Evolutionary conservation across 805 yeast genomes (phyloP).

Genomic region (Candida nitratophila): DNA sequence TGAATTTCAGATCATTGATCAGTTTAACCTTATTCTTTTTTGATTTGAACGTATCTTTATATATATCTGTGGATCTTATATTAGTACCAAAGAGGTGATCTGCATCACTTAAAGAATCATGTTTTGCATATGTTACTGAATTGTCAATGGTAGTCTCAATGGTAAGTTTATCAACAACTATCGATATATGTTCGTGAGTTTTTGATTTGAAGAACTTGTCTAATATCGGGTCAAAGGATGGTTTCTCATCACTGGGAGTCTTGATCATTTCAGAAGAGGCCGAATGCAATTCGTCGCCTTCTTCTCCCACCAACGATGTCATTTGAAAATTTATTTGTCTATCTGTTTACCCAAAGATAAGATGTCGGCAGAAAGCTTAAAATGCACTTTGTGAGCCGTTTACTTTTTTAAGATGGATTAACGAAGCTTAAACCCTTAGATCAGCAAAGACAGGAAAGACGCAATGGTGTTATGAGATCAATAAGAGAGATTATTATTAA

Average conservation of each 20-base stretch:
- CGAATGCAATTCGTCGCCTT: too few relatives aligned
- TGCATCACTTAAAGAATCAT: not conserved
- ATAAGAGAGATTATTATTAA: too few relatives aligned
- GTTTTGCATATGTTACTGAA: not conserved
- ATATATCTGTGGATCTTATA: not conserved
- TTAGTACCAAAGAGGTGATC: constrained; percentile 1
- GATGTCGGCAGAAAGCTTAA: too few relatives aligned
- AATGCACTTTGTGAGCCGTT: too few relatives aligned
- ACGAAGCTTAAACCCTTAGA: too few relatives aligned
- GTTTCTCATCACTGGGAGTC: not conserved
- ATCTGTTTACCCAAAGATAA: not conserved
- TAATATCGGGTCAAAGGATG: not conserved
- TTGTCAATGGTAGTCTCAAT: not conserved
- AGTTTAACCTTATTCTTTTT: constrained; percentile 9
- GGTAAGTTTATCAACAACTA: not conserved
- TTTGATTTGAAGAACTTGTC: not conserved
- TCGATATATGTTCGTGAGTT: not conserved
- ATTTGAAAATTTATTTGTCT: too few relatives aligned
- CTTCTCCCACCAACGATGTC: too few relatives aligned
- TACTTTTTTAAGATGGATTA: too few relatives aligned
- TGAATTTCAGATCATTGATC: constrained; percentile 28
- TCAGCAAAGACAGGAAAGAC: too few relatives aligned
- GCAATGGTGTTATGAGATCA: too few relatives aligned
- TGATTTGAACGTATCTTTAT: not conserved
- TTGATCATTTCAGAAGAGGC: too few relatives aligned